Base-by-base conservation (phyloP, 163 green algal genomes). In the Scenedesmus sp. region DNA sequence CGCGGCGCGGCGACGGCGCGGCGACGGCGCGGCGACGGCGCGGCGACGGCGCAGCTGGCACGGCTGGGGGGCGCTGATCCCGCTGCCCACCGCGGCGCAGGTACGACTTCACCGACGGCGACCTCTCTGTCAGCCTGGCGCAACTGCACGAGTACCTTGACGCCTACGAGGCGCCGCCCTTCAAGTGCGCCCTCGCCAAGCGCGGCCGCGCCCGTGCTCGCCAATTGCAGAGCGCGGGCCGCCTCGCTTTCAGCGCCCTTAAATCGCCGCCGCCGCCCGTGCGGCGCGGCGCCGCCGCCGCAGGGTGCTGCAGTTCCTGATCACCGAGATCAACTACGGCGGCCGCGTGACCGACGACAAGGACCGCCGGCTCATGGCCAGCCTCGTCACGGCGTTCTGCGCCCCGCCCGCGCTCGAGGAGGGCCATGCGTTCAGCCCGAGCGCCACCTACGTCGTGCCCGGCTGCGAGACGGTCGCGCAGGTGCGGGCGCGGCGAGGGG, bases 311-410 rank as follows among this genome's bases (percentile, higher is more conserved):
- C 87, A 86, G 18, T 96, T 96, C 86, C 78, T 97, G 60, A 91
- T 93, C 81, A 91, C 87, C 0, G 92, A 97, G 83, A 96, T 96
- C 87, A 97, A 97, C 85, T 97, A 97, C 73, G 92, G 92, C 33
- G 92, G 92, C 1, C 85, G 92, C 24, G 92, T 97, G 33, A 97
- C 92, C 0, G 92, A 97, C 70, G 92, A 93, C 83, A 94, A 96
- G 83, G 92, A 97, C 84, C 84, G 92, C 6, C 87, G 92, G 36
- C 84, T 96, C 15, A 94, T 96, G 77, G 93, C 90, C 86, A 94
- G 89, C 70, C 89, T 95, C 53, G 75, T 96, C 36, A 34, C 84
- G 15, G 88, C 73, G 24, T 96, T 96, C 85, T 90, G 87, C 63
- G 87, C 75, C 9, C 71, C 77, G 0, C 69, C 86, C 13, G 81